phyloP scores from a whole-genome alignment of 345 rosid species.

The Lepidium africanum region DNA sequence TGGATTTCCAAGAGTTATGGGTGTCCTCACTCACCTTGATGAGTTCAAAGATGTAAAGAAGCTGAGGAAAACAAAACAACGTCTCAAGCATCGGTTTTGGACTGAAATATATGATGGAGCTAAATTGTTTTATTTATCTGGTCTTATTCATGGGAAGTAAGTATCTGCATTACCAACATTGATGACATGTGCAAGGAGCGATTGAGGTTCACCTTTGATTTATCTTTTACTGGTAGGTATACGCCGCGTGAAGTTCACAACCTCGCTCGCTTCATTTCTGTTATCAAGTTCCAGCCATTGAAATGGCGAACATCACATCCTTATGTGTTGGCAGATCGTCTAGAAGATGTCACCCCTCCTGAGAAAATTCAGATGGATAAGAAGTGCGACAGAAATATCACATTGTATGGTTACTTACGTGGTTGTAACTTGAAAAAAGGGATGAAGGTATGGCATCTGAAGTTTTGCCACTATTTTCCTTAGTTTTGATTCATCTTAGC shows the following conservation, averaged over 20 bases:
- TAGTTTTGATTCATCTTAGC: not conserved
- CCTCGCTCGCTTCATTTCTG: slow-evolving; percentile 76
- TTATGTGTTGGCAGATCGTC: slow-evolving; percentile 78
- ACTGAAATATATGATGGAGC: slow-evolving; percentile 88
- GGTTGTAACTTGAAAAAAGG: slow-evolving; percentile 93
- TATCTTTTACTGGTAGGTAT: slow-evolving; percentile 46
- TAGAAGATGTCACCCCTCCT: slow-evolving; percentile 94
- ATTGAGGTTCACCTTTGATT: slow-evolving; percentile 5
- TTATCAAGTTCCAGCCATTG: slow-evolving; percentile 68
- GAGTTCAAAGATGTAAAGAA: slow-evolving; percentile 86
- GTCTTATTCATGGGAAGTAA: slow-evolving; percentile 85
- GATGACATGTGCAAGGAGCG: not conserved
- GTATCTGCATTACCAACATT: slow-evolving; percentile 21
- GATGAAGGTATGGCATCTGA: slow-evolving; percentile 50
- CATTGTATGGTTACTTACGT: slow-evolving; percentile 82
- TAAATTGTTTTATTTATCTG: slow-evolving; percentile 84
- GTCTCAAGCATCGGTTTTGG: slow-evolving; percentile 96
- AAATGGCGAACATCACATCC: slow-evolving; percentile 94
- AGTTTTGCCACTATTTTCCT: not conserved
- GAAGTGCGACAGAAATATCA: slow-evolving; percentile 84
- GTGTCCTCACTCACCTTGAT: slow-evolving; percentile 96
- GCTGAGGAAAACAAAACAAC: slow-evolving; percentile 78
- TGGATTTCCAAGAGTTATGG: slow-evolving; percentile 93
- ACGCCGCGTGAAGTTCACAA: slow-evolving; percentile 71
- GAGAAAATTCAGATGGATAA: slow-evolving; percentile 55